phyloP scores from a whole-genome alignment of 768 basidiomycete genomes.

The Psilocybe subaeruginosa region DNA sequence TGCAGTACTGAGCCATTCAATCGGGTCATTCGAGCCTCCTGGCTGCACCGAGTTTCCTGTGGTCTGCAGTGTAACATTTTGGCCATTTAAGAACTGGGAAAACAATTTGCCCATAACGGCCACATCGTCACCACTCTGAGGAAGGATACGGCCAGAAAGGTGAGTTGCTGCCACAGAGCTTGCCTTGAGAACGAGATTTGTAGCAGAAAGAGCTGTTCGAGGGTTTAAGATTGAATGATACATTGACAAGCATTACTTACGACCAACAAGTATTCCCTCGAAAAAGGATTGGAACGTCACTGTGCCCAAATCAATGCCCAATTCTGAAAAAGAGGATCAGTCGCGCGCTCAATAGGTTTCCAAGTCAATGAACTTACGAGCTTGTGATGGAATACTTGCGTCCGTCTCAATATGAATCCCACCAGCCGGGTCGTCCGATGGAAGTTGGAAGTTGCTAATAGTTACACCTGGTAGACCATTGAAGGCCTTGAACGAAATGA shows the following conservation, averaged over 20 bases:
- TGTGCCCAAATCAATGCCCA: conserved; percentile 71
- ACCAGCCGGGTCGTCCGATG: conserved; percentile 66
- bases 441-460: conserved; percentile 72
- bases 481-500: conserved; percentile 68
- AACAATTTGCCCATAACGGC: conserved; percentile 63
- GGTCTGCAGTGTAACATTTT: conserved; percentile 64
- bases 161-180: conserved; percentile 49
- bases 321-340: conserved; percentile 40
- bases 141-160: conserved; percentile 65
- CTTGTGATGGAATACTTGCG: conserved; percentile 63
- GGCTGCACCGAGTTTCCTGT: conserved; percentile 66
- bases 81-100: conserved; percentile 63
- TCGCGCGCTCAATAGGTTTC: background rate
- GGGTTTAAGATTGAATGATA: background rate
- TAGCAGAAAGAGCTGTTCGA: conserved; percentile 53
- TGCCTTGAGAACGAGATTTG: conserved; percentile 52
- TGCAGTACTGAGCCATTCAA: conserved; percentile 69
- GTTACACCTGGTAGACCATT: conserved; percentile 71
- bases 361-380: conserved; percentile 49
- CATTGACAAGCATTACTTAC: conserved; percentile 39
- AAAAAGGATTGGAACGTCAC: conserved; percentile 68
- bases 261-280: conserved; percentile 57
- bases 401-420: conserved; percentile 75
- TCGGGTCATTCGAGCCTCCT: conserved; percentile 48
- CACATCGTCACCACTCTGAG: conserved; percentile 58